Percentiles rank a stretch among this genome's conserved stretches.
Conservation (phyloP, 1,284 basidiomycete species). For the Sporisorium iseilematis-ciliati region DNA sequence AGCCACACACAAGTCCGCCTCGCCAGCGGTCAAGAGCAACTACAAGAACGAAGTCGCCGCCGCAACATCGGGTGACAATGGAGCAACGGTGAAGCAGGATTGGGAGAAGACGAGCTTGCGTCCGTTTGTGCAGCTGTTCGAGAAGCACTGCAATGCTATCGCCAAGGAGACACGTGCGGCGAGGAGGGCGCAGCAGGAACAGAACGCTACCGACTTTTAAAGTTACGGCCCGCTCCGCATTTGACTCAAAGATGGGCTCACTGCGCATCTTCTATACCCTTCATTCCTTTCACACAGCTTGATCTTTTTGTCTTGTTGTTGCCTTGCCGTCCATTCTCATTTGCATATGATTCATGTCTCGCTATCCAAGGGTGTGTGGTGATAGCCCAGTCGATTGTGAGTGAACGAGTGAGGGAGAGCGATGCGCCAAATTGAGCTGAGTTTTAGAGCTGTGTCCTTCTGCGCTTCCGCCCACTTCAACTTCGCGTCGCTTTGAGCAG, state of each 20-base stretch:
- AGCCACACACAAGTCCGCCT: slow-evolving; percentile 67
- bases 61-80: slow-evolving; percentile 45
- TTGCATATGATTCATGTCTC: background rate
- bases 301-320: background rate
- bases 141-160: slow-evolving; percentile 75
- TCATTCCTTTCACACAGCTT: background rate
- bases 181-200: slow-evolving; percentile 41
- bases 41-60: slow-evolving; percentile 25
- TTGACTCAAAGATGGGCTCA: background rate
- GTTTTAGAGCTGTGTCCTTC: background rate
- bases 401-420: too few species aligned
- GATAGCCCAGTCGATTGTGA: background rate
- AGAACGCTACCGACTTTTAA: slow-evolving; percentile 45
- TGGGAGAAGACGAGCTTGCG: slow-evolving; percentile 77
- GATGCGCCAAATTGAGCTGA: too few species aligned
- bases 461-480: too few species aligned
- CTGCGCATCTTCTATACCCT: slow-evolving; percentile 14
- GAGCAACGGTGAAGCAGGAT: slow-evolving; percentile 69
- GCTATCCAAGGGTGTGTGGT: background rate
- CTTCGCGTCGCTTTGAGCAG: background rate
- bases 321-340: background rate
- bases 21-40: slow-evolving; percentile 40
- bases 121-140: slow-evolving; percentile 90
- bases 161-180: slow-evolving; percentile 39
- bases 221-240: background rate